Conservation (phyloP, 805 yeast genomes). For the Kazachstania martiniae region DNA sequence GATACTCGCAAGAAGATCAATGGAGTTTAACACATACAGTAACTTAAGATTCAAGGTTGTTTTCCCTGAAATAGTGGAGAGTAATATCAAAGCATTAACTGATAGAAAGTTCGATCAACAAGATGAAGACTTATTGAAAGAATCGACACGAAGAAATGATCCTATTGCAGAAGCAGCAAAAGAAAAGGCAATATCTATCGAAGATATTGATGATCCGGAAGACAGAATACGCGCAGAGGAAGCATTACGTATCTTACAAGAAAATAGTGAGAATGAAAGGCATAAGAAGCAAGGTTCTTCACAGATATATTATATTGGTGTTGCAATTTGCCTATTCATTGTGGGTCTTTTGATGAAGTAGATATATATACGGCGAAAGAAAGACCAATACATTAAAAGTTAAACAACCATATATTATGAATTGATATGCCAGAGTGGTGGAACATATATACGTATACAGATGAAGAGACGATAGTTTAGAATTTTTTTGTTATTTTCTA, state of each 20-base stretch:
- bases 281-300: constrained; percentile 6
- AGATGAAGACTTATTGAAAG: constrained; percentile 3
- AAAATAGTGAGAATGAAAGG: constrained; percentile 4
- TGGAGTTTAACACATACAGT: constrained; percentile 44
- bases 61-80: constrained; percentile 57
- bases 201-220: constrained; percentile 49
- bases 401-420: too few relatives aligned
- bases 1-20: constrained; percentile 47
- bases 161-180: constrained; percentile 22
- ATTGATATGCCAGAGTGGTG: too few relatives aligned
- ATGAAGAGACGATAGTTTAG: too few relatives aligned
- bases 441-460: too few relatives aligned
- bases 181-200: constrained; percentile 26
- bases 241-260: constrained; percentile 12
- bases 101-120: constrained; percentile 8
- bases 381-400: too few relatives aligned
- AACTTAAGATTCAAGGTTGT: constrained; percentile 48
- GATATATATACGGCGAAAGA: too few relatives aligned
- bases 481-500: too few relatives aligned
- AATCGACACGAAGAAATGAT: constrained; percentile 7
- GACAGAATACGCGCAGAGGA: constrained; percentile 49
- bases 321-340: constrained; percentile 27
- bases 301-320: constrained; percentile 19
- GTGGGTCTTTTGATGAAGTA: constrained; percentile 26
- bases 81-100: constrained; percentile 18